Evolutionary conservation across 805 yeast species (phyloP), one percentile per base, ranked within the genome.

Genomic region (Candida schatavii): DNA sequence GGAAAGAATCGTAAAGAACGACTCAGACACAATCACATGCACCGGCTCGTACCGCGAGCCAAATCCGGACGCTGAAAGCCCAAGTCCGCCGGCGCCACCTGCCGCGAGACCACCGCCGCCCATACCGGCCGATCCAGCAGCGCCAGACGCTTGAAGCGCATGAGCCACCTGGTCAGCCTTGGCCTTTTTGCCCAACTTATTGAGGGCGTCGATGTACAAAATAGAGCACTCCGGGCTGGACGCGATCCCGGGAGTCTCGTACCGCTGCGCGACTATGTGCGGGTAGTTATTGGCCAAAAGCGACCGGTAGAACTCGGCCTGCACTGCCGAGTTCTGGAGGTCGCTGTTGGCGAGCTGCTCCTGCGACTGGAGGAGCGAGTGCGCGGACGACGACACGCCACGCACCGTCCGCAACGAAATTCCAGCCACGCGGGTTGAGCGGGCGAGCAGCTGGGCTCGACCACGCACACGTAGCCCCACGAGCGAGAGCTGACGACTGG

Each of bases 241-340:
- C 7, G 96, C 93, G 41, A 93, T 87, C n/a, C 96, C 96, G 0
- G 93, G 85, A 6, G 95, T 85, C 61, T 95, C 98, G 60, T 78
- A 95, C 45, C 99, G 77, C 43, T 93, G 84, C n/a, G 91, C 88
- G 5, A 93, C 96, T 41, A 91, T 83, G 54, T 89, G 96, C n/a
- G 99, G 98, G 59, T 88, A 93, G 64, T 87, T 86, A 42, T 91
- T 77, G 44, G 78, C 78, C 48, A 93, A 62, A 37, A 93, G 70
- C 11, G 80, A 73, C 47, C 77, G 76, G 68, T 93, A 93, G 55
- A 93, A 91, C 42, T 79, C 83, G 1, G 95, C 90, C 66, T 93
- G 99, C 4, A 78, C 70, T 3, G 59, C 66, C 1, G 97, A 77
- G 61, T 87, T 84, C 37, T 71, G 63, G 35, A 87, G 63, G 43